Conservation (phyloP, 2,329 filamentous ascomycete genomes). For the Hysterium pulicare region DNA sequence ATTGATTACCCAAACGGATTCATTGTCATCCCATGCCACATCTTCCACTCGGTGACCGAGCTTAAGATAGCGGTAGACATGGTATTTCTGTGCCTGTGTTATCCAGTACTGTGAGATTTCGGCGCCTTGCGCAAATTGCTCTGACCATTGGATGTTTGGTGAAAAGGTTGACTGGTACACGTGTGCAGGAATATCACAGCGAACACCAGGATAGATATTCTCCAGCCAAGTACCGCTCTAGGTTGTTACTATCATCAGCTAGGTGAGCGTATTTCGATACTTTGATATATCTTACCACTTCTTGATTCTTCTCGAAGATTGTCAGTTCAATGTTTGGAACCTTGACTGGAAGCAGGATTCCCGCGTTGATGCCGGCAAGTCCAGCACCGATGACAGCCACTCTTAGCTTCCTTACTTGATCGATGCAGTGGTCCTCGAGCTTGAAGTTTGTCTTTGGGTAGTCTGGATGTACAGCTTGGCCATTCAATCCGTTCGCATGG, state of each 20-base stretch:
- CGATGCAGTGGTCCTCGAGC: slow-evolving; percentile 28
- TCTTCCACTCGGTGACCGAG: slow-evolving; percentile 55
- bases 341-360: slow-evolving; percentile 64
- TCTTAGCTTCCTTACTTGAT: slow-evolving; percentile 31
- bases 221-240: slow-evolving; percentile 49
- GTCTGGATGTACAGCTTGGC: slow-evolving; percentile 11
- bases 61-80: slow-evolving; percentile 58
- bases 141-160: slow-evolving; percentile 66
- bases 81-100: slow-evolving; percentile 57
- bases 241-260: neutral
- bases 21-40: slow-evolving; percentile 53
- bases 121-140: slow-evolving; percentile 62
- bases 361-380: slow-evolving; percentile 61
- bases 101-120: slow-evolving; percentile 70
- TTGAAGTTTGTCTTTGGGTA: slow-evolving; percentile 26
- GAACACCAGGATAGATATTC: slow-evolving; percentile 59
- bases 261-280: no score
- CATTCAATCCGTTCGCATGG: no score
- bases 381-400: slow-evolving; percentile 65
- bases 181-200: slow-evolving; percentile 68
- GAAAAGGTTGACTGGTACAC: slow-evolving; percentile 68
- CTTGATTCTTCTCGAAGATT: slow-evolving; percentile 66
- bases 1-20: slow-evolving; percentile 57
- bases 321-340: slow-evolving; percentile 64
- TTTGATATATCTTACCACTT: slow-evolving; percentile 57